Conservation (phyloP, 140 eudicot species). For the Stevia rebaudiana region DNA sequence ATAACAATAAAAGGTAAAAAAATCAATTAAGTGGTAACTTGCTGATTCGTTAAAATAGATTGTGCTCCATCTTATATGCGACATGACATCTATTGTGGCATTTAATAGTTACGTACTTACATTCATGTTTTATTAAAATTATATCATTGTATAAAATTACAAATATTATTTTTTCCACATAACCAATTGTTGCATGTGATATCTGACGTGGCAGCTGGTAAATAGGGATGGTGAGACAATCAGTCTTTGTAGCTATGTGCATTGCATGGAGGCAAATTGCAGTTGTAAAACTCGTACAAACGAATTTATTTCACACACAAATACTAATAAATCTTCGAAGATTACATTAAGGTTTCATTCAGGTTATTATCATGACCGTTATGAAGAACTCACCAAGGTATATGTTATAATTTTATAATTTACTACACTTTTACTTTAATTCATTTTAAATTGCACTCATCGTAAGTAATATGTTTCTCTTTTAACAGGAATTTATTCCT, state of each 20-base stretch:
- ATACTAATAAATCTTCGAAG: slow-evolving; percentile 15
- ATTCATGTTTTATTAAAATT: neutral
- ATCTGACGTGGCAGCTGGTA: slow-evolving; percentile 13
- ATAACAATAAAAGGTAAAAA: neutral
- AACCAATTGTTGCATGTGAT: neutral
- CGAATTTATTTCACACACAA: slow-evolving; percentile 7
- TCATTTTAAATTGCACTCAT: neutral
- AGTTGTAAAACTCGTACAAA: slow-evolving; percentile 37
- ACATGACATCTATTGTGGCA: neutral
- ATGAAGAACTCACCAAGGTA: slow-evolving; percentile 58
- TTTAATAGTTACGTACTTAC: neutral
- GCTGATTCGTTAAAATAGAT: neutral
- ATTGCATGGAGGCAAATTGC: slow-evolving; percentile 57
- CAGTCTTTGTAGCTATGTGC: slow-evolving; percentile 44
- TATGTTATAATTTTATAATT: neutral
- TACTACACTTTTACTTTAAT: neutral
- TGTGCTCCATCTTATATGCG: neutral
- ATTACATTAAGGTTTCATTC: slow-evolving; percentile 55
- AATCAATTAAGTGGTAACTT: neutral
- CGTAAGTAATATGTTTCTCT: slow-evolving; percentile 4
- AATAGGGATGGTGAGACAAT: slow-evolving; percentile 71
- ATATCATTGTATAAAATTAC: neutral
- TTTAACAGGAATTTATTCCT: slow-evolving; percentile 59
- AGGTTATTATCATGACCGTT: slow-evolving; percentile 77
- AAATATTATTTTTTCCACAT: neutral